A percentile compares a stretch with the other conserved stretches of the same genome.
Conservation (phyloP, 352 stramenopile species). For the Phytophthora fragariae region DNA sequence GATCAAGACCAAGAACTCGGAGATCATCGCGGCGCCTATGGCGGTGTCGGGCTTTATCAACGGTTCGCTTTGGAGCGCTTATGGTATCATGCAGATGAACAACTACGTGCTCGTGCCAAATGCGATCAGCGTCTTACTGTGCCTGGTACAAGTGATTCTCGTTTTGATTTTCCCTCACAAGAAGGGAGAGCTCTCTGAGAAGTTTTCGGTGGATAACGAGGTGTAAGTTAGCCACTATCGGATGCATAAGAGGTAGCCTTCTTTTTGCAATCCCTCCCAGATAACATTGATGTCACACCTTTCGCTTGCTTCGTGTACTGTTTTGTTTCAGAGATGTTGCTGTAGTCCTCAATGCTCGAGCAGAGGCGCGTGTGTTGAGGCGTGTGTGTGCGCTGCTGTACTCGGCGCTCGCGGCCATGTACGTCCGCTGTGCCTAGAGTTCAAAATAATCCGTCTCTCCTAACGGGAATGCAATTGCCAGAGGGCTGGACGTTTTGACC, state of each 20-base stretch:
- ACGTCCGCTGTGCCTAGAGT: not conserved
- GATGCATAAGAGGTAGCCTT: too few species aligned
- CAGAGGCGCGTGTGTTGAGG: conserved; percentile 17
- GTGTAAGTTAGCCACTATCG: not conserved
- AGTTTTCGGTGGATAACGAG: conserved; percentile 15
- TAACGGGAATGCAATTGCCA: conserved; percentile 13
- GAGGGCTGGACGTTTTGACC: conserved; percentile 74
- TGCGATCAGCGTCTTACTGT: conserved; percentile 29
- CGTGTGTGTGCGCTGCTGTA: conserved; percentile 14
- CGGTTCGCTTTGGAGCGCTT: conserved; percentile 34
- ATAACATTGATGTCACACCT: too few species aligned
- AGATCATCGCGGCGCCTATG: conserved; percentile 39
- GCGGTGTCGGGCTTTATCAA: conserved; percentile 37
- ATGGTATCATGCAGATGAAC: conserved; percentile 39
- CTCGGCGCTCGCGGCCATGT: conserved; percentile 28
- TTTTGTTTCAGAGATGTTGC: too few species aligned
- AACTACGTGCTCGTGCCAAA: conserved; percentile 45
- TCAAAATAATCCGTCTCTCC: too few species aligned
- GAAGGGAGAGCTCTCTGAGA: conserved; percentile 28
- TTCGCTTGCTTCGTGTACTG: too few species aligned
- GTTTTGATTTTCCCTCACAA: conserved; percentile 33
- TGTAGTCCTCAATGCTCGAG: conserved; percentile 15
- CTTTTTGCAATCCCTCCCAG: too few species aligned
- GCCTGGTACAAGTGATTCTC: conserved; percentile 36
- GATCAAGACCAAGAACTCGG: conserved; percentile 36